Evolutionary conservation across 176 grass and related monocot genomes (phyloP), one percentile per base, ranked within the genome.

Genomic region (Carex littledalei): DNA sequence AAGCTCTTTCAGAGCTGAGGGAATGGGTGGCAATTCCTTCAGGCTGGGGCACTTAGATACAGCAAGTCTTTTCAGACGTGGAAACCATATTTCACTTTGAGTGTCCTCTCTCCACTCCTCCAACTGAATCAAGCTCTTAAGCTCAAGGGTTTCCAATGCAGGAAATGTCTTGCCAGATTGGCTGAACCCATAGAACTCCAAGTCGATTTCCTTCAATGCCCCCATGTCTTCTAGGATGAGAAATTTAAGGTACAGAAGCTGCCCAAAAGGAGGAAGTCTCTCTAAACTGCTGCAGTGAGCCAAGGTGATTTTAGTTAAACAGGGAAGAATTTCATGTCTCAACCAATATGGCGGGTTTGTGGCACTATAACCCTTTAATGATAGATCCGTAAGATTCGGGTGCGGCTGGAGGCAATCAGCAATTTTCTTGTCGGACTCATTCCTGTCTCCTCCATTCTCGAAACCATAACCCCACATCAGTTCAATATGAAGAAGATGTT

Each of bases 351-450:
- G 84, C 5, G 9, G 29, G 26, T 3, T 75, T 47, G 24, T 56
- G 34, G 75, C 84, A 37, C 54, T 61, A 57, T 85, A 89, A 1
- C 32, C 20, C 17, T 32, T 21, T 64, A 88, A 53, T 67, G 6
- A 2, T 15, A 90, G 31, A 8, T 72, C 14, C 45, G 31, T 76
- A 21, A 89, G 84, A n/a, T 64, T 8, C 37, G 5, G 7, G 49
- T 82, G 49, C 54, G 88, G 84, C 67, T 60, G 45, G 29, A 90
- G 88, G 32, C 35, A 32, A 55, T 90, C 80, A 69, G 78, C 64
- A 60, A 86, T 7, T 69, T 86, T 22, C 69, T 84, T 41, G 14
- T 50, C 58, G 4, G 6, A 20, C 16, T 34, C 84, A 24, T 34
- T 58, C 15, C 32, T 61, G 4, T 0, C 22, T 32, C 1, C 1